A percentile compares a stretch with the other conserved stretches of the same genome.
These are phyloP conservation scores for Ceratocystis destructans DNA, from an alignment of 2,329 filamentous ascomycete species.

Conservation along the genomic window DNA sequence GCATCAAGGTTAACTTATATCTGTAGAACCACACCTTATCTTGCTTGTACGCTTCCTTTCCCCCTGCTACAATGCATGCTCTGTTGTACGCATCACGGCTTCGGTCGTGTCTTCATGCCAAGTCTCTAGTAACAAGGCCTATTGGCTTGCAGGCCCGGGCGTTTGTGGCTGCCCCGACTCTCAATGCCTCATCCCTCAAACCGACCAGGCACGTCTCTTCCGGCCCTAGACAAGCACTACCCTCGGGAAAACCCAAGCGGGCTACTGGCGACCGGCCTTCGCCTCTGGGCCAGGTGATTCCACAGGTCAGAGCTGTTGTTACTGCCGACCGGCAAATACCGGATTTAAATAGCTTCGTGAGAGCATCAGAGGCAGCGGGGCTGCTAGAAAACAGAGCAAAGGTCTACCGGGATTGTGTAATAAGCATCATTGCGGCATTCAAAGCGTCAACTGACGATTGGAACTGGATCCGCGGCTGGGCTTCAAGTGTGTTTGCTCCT, in stretches of 20 bases:
- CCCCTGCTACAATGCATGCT: not conserved
- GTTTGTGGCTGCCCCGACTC: not conserved
- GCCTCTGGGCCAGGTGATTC: not conserved
- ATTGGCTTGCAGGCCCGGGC: not conserved
- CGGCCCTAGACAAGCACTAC: not conserved
- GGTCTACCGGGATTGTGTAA: constrained; percentile 11
- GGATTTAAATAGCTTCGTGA: constrained; percentile 10
- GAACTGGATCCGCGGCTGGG: constrained; percentile 10
- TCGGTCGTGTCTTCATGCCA: not conserved
- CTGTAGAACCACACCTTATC: not conserved
- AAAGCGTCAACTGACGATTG: constrained; percentile 10
- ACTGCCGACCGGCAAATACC: constrained; percentile 1
- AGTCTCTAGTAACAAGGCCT: not conserved
- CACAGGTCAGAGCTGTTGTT: constrained; percentile 3
- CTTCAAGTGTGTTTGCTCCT: constrained; percentile 5
- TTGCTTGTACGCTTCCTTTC: not conserved
- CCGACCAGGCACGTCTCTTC: too few relatives aligned
- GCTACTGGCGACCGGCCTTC: not conserved
- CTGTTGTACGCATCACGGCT: not conserved
- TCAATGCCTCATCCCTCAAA: not conserved
- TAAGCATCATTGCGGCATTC: constrained; percentile 8
- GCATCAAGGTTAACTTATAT: not conserved
- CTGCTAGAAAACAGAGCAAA: constrained; percentile 10
- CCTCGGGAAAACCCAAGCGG: not conserved
- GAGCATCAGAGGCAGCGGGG: not conserved